Evolutionary conservation across 1,139 yeast genomes (phyloP).

Genomic region (Saccharomyces hybrid): DNA sequence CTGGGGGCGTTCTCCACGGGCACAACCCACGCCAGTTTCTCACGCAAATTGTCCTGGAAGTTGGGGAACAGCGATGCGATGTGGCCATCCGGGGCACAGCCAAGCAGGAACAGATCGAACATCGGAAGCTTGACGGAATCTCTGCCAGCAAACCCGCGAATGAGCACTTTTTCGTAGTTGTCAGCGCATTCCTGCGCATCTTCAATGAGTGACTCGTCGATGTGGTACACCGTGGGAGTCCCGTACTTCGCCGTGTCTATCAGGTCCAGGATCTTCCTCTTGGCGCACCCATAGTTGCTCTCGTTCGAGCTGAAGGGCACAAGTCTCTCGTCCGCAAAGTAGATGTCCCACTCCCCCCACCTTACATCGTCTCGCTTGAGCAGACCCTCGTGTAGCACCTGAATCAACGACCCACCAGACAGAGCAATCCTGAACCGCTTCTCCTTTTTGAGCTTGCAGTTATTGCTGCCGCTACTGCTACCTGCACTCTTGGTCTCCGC

Average conservation of each 20-base stretch:
- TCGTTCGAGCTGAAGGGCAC: slow-evolving; percentile 80
- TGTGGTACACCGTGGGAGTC: slow-evolving; percentile 69
- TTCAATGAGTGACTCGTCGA: slow-evolving; percentile 63
- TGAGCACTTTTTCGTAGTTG: slow-evolving; percentile 73
- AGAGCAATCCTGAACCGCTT: slow-evolving; percentile 80
- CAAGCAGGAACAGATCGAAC: slow-evolving; percentile 81
- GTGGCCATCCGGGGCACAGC: slow-evolving; percentile 99
- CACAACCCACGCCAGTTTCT: slow-evolving; percentile 90
- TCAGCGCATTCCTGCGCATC: slow-evolving; percentile 96
- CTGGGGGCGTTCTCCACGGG: slow-evolving; percentile 88
- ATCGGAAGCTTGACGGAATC: slow-evolving; percentile 91
- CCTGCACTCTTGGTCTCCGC: too few species aligned
- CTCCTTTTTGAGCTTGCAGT: slow-evolving; percentile 27
- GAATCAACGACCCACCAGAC: slow-evolving; percentile 85
- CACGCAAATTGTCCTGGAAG: slow-evolving; percentile 73
- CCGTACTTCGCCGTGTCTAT: slow-evolving; percentile 41
- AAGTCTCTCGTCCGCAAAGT: slow-evolving; percentile 91
- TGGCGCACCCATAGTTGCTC: slow-evolving; percentile 83
- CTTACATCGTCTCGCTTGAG: slow-evolving; percentile 63
- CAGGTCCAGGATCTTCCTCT: slow-evolving; percentile 66
- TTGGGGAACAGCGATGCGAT: slow-evolving; percentile 94
- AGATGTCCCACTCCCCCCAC: slow-evolving; percentile 94
- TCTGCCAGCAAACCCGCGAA: slow-evolving; percentile 84
- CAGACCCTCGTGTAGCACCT: slow-evolving; percentile 77
- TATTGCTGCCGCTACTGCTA: too few species aligned